Evolutionary conservation across 129 eudicot species (phyloP).

Genomic region (Calendula officinalis): DNA sequence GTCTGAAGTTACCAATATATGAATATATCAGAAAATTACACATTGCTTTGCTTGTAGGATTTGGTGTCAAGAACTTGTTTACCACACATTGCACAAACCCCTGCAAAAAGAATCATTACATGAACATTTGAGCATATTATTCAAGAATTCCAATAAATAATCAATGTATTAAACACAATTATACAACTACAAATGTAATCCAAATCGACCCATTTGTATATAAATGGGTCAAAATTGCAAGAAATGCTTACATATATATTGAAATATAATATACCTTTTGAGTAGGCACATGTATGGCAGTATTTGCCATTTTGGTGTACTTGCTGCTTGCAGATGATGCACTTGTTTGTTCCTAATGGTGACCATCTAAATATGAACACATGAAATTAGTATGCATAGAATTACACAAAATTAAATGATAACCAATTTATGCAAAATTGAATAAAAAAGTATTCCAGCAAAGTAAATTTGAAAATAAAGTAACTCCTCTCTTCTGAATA

Average conservation of each 20-base stretch:
- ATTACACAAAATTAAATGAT: neutral
- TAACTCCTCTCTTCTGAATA: too few species aligned
- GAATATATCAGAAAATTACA: conserved; percentile 25
- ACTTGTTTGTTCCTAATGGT: conserved; percentile 83
- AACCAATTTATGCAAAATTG: neutral
- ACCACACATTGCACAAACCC: conserved; percentile 99
- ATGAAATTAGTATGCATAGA: conserved; percentile 7
- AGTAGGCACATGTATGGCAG: conserved; percentile 95
- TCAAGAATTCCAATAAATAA: neutral
- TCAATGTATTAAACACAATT: neutral
- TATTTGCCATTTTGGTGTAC: conserved; percentile 94
- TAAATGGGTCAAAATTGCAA: neutral
- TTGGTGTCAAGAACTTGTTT: conserved; percentile 95
- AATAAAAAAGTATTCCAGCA: too few species aligned
- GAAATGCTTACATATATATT: neutral
- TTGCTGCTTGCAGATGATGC: conserved; percentile 97
- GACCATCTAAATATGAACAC: conserved; percentile 66
- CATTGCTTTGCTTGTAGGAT: conserved; percentile 92
- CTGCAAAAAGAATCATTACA: conserved; percentile 42
- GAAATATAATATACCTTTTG: conserved; percentile 58
- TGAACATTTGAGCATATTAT: conserved; percentile 16
- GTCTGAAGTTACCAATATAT: too few species aligned
- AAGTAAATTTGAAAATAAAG: too few species aligned
- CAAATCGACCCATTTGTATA: neutral
- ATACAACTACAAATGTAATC: neutral